Percentiles rank a stretch among this genome's conserved stretches.
Conservation (phyloP, 306 rosid genomes). For the Styphnolobium japonicum region DNA sequence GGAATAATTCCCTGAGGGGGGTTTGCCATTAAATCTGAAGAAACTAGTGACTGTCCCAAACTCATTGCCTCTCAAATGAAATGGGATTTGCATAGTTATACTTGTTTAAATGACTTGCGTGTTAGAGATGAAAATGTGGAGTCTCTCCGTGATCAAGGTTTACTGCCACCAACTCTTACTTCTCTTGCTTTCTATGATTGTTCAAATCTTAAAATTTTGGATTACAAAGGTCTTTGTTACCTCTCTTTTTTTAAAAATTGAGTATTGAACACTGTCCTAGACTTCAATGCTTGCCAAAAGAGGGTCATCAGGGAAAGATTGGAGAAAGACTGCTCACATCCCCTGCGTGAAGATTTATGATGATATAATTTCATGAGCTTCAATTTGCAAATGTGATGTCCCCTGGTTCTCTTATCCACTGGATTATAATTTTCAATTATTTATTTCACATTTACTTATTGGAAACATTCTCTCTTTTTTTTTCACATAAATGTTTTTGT, state of each 20-base stretch:
- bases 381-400: too few species aligned
- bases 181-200: neutral
- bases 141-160: too few species aligned
- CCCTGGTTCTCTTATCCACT: too few species aligned
- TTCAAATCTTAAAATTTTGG: neutral
- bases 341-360: neutral
- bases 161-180: neutral
- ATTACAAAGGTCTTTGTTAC: neutral
- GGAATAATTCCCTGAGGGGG: neutral
- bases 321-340: neutral
- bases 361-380: neutral
- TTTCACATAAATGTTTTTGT: too few species aligned
- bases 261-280: neutral
- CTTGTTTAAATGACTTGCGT: neutral
- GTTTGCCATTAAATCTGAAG: neutral
- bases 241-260: neutral
- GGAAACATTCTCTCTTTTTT: too few species aligned
- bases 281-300: neutral
- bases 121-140: neutral
- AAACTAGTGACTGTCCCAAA: rapidly evolving
- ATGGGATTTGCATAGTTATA: neutral
- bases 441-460: too few species aligned
- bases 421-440: too few species aligned
- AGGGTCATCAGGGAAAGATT: neutral
- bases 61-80: neutral